Conservation (phyloP, 2,329 filamentous ascomycete species). For the Fusarium sp. region DNA sequence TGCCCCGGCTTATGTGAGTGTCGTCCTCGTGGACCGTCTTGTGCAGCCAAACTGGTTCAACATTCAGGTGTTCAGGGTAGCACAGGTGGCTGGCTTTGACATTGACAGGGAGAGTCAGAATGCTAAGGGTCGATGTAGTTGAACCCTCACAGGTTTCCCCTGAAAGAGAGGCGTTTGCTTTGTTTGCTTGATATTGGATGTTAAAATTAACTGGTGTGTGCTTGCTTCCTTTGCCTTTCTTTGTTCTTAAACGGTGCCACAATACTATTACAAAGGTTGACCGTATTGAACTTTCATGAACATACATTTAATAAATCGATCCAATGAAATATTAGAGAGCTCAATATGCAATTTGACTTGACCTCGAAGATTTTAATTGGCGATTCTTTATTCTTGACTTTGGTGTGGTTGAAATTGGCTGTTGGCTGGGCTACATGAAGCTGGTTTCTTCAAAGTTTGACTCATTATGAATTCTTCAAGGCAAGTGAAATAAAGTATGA, state of each 20-base stretch:
- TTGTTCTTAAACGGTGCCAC: conserved; percentile 1
- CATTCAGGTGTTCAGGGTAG: conserved; percentile 2
- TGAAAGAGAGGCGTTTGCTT: conserved; percentile 14
- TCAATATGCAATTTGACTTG: neutral
- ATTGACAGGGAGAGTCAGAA: neutral
- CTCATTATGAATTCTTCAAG: neutral
- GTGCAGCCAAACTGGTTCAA: conserved; percentile 13
- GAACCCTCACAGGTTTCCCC: conserved; percentile 7
- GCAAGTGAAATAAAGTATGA: conserved; percentile 3
- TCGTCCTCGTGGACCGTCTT: conserved; percentile 24
- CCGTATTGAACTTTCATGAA: neutral
- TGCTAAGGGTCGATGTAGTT: conserved; percentile 1
- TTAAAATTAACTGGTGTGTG: conserved; percentile 12
- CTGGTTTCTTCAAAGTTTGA: neutral
- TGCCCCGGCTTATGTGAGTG: conserved; percentile 16
- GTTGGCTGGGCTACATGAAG: neutral
- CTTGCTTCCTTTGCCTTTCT: neutral
- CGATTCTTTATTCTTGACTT: neutral
- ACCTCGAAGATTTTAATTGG: neutral
- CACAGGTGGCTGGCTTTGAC: conserved; percentile 8
- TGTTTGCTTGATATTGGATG: conserved; percentile 7
- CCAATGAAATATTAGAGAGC: neutral
- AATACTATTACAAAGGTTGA: neutral
- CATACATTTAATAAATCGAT: neutral
- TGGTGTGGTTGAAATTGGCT: neutral